Percentiles rank a stretch among this genome's conserved stretches.
Conservation (phyloP, 805 yeast species). For the Lipomyces anomalus region DNA sequence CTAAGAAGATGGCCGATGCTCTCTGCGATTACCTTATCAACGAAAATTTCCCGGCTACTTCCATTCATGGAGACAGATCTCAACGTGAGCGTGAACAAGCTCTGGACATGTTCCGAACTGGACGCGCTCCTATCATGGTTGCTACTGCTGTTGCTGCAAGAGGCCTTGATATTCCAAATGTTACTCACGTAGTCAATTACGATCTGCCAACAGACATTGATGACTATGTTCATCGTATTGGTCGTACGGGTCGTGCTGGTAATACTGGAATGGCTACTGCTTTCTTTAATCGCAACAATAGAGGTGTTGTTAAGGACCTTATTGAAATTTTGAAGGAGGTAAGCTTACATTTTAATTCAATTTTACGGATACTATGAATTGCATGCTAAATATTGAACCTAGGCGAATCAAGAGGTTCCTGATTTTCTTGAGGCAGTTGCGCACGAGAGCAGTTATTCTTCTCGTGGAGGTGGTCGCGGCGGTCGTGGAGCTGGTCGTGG, state of each 20-base stretch:
- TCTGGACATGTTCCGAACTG: slow-evolving; percentile 84
- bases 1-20: slow-evolving; percentile 97
- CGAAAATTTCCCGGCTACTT: slow-evolving; percentile 92
- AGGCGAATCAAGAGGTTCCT: slow-evolving; percentile 98
- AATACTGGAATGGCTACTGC: slow-evolving; percentile 98
- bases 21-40: slow-evolving; percentile 85
- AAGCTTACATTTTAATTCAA: too few species aligned
- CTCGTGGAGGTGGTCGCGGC: slow-evolving; percentile 44
- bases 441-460: slow-evolving; percentile 65
- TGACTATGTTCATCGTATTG: slow-evolving; percentile 98
- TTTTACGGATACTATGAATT: too few species aligned
- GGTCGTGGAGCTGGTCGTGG: slow-evolving; percentile 36
- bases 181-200: slow-evolving; percentile 93
- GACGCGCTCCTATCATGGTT: slow-evolving; percentile 87
- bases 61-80: slow-evolving; percentile 98
- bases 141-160: slow-evolving; percentile 99
- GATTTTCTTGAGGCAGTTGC: slow-evolving; percentile 72
- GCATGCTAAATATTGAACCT: too few species aligned
- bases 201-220: slow-evolving; percentile 96
- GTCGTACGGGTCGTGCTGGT: slow-evolving; percentile 99
- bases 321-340: slow-evolving; percentile 80
- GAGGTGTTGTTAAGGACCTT: slow-evolving; percentile 80
- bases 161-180: slow-evolving; percentile 99
- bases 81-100: slow-evolving; percentile 98
- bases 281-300: slow-evolving; percentile 93